Base-by-base conservation (phyloP, 805 yeast genomes). In the Yamadazyma phyllophila region DNA sequence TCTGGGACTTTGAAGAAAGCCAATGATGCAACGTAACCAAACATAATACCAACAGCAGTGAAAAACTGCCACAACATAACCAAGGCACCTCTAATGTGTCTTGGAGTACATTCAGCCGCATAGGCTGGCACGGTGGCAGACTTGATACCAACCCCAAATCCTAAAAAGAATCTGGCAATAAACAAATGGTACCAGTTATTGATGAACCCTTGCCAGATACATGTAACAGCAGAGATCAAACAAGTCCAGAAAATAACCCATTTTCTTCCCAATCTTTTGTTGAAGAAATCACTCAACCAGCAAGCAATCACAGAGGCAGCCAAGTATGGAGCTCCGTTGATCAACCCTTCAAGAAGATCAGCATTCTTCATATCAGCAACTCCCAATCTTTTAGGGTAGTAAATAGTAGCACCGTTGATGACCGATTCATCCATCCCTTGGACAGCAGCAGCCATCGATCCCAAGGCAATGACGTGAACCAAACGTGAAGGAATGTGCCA, bases 391-490 rank as follows among this genome's bases (percentile, higher is more conserved):
- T 52, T 44, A 2, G 87, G 86, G 60, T 81, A 84, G 50, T 74
- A 78, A 17, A 82, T 59, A 39, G 76, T 78, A 16, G 88, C 88
- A 31, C 88, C 89, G 51, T 83, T 82, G 47, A 81, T 67, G 8
- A 82, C 88, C 6, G 87, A 76, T 59, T 83, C 86, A 60, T 83
- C 89, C 86, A 81, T 81, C 43, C 89, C 89, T 58, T 83, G 89
- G 34, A 82, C 85, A 4, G 85, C 82, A 3, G 86, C 84, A 43
- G 86, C 81, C 71, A 82, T 68, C 2, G 88, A 82, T 38, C 85
- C 81, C 56, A 81, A 65, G 7, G 82, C 75, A 61, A 80, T 76
- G 15, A 78, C 74, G 48, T 69, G 78, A 49, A 77, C 61, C 54
- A 84, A 67, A 47, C 73, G 78, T 8, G 56, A 16, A 68, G 77